Percentiles rank a stretch among this genome's conserved stretches.
Evolutionary conservation across 2,329 filamentous ascomycete species (phyloP).

Genomic region (Neoarthrinium moseri): DNA sequence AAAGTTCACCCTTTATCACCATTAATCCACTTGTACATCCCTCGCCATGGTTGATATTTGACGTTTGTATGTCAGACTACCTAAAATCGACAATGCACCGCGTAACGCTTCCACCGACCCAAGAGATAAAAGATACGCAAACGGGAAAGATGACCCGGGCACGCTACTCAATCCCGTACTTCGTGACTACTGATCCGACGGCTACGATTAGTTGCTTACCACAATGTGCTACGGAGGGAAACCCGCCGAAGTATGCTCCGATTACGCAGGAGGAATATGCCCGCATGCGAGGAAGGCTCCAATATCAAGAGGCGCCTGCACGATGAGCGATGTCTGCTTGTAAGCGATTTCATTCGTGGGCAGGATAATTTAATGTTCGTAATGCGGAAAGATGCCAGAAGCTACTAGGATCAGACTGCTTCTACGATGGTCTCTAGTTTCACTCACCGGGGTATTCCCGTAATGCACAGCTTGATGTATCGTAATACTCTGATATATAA

Average conservation of each 20-base stretch:
- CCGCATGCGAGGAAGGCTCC: constrained; percentile 25
- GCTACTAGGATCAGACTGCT: too few species aligned
- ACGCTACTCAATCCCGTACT: constrained; percentile 61
- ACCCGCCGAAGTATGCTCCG: constrained; percentile 50
- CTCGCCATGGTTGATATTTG: not conserved
- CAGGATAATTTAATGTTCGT: too few species aligned
- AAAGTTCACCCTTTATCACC: not conserved
- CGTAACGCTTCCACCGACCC: constrained; percentile 42
- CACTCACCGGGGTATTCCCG: too few species aligned
- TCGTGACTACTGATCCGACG: constrained; percentile 49
- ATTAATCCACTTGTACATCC: not conserved
- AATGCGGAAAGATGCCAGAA: too few species aligned
- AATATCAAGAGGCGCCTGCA: too few species aligned
- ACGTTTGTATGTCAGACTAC: constrained; percentile 32
- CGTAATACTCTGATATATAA: too few species aligned
- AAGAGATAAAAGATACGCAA: constrained; percentile 33
- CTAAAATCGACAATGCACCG: constrained; percentile 54
- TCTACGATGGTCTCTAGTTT: too few species aligned
- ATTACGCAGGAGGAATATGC: constrained; percentile 25
- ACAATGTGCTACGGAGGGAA: constrained; percentile 38
- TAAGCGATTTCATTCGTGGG: too few species aligned
- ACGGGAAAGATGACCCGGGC: constrained; percentile 42
- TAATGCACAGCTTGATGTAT: too few species aligned
- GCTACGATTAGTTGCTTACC: constrained; percentile 51
- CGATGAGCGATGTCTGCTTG: too few species aligned